These are phyloP conservation scores for Ophiocytium majus DNA, from an alignment of 352 stramenopile species.

Conservation along the genomic window DNA sequence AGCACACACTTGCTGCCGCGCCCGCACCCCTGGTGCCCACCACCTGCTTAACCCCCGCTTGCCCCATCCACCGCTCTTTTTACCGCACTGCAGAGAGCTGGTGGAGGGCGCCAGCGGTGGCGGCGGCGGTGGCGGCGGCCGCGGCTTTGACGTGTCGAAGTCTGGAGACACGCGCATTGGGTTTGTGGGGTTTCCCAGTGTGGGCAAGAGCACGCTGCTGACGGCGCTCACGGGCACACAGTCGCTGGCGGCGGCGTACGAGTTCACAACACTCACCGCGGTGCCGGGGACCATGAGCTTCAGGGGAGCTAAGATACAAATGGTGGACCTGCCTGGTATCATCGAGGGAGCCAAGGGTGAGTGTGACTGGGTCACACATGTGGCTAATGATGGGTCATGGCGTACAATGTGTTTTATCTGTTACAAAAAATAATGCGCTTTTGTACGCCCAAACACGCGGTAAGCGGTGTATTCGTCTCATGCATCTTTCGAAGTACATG, in stretches of 20 bases:
- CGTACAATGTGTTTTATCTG: background rate
- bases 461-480: conserved; percentile 81
- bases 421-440: too few species aligned
- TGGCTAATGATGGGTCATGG: background rate
- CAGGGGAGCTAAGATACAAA: conserved; percentile 80
- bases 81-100: too few species aligned
- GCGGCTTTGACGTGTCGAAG: conserved; percentile 81
- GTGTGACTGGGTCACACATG: background rate
- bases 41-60: too few species aligned
- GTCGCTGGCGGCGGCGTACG: conserved; percentile 75
- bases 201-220: conserved; percentile 96
- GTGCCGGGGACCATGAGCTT: conserved; percentile 97
- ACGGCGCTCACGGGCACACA: conserved; percentile 63
- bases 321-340: conserved; percentile 78
- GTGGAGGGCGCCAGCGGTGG: conserved; percentile 62
- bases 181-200: conserved; percentile 96
- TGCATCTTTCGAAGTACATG: too few species aligned
- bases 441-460: conserved; percentile 62
- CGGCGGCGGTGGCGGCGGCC: conserved; percentile 65
- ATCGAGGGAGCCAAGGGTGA: conserved; percentile 27
- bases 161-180: conserved; percentile 93
- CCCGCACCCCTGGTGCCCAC: too few species aligned
- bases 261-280: conserved; percentile 98
- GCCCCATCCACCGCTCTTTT: too few species aligned
- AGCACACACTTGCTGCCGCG: too few species aligned